A percentile compares a stretch with the other conserved stretches of the same genome.
Conservation (phyloP, 2,329 filamentous ascomycete species). For the Colletotrichum aenigma region DNA sequence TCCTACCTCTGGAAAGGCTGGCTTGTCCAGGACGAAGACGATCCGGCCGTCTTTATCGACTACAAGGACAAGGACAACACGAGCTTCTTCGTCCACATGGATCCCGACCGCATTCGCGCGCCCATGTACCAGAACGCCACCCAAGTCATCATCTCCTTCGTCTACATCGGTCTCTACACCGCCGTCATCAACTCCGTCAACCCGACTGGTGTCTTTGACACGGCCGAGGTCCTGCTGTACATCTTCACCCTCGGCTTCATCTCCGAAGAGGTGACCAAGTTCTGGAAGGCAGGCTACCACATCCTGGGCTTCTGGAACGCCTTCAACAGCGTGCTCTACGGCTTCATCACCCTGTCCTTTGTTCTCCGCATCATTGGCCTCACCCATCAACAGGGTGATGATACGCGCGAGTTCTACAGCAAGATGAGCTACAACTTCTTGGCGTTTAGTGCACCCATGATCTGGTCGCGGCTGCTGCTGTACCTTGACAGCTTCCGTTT, state of each 20-base stretch:
- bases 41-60: conserved; percentile 86
- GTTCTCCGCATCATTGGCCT: conserved; percentile 80
- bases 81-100: conserved; percentile 80
- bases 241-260: conserved; percentile 91
- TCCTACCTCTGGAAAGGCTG: conserved; percentile 92
- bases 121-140: conserved; percentile 92
- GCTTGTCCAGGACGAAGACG: conserved; percentile 94
- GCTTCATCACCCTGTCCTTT: conserved; percentile 78
- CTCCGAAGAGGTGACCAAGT: conserved; percentile 84
- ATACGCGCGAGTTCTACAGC: conserved; percentile 69
- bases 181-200: conserved; percentile 95
- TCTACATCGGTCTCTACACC: conserved; percentile 87
- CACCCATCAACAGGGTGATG: conserved; percentile 56
- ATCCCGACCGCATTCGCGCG: conserved; percentile 92
- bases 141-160: conserved; percentile 81
- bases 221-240: conserved; percentile 84
- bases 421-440: conserved; percentile 91
- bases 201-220: conserved; percentile 78
- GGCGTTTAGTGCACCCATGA: conserved; percentile 92
- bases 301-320: conserved; percentile 98
- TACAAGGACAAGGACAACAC: conserved; percentile 84
- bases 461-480: conserved; percentile 90
- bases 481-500: conserved; percentile 95
- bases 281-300: conserved; percentile 91
- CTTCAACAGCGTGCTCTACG: conserved; percentile 87